Evolutionary conservation across 2,329 filamentous ascomycete species (phyloP).

Genomic region (Dactylellina cionopaga): DNA sequence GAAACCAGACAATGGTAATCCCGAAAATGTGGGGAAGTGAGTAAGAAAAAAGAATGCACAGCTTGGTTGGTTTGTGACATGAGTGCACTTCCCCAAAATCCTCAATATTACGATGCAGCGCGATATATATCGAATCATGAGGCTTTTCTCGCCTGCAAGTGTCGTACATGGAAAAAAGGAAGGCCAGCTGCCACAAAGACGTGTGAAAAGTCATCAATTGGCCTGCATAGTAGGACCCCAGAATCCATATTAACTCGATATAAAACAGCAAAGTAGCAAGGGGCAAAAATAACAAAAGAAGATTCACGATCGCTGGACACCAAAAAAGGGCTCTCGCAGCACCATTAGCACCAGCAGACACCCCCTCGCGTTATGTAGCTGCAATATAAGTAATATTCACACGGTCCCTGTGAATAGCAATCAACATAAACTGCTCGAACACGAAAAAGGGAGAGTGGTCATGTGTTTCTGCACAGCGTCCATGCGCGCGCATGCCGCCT

Average conservation of each 20-base stretch:
- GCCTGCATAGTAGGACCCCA: conserved; percentile 27
- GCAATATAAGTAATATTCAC: conserved; percentile 42
- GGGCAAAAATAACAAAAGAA: conserved; percentile 6
- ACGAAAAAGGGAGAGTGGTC: conserved; percentile 36
- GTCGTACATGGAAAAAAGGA: conserved; percentile 14
- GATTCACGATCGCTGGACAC: neutral
- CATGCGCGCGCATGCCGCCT: conserved; percentile 51
- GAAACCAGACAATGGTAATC: neutral
- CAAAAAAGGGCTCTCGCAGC: conserved; percentile 14
- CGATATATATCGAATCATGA: conserved; percentile 12
- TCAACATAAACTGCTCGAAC: conserved; percentile 10
- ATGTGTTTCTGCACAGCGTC: conserved; percentile 46
- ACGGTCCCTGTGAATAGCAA: neutral
- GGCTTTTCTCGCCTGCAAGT: conserved; percentile 47
- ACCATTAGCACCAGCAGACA: neutral
- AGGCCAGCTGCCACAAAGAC: no score
- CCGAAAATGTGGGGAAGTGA: conserved; percentile 42
- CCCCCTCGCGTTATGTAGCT: conserved; percentile 34
- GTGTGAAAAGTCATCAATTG: conserved; percentile 35
- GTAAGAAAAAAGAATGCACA: neutral
- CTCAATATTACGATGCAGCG: neutral
- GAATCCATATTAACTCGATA: conserved; percentile 18
- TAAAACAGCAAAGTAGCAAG: conserved; percentile 14
- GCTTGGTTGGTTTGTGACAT: conserved; percentile 30
- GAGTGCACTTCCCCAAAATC: no score